Percentiles rank a stretch among this genome's conserved stretches.
These are phyloP conservation scores for Sodiomyces alkalinus DNA, from an alignment of 2,329 filamentous ascomycete genomes.

Conservation along the genomic window DNA sequence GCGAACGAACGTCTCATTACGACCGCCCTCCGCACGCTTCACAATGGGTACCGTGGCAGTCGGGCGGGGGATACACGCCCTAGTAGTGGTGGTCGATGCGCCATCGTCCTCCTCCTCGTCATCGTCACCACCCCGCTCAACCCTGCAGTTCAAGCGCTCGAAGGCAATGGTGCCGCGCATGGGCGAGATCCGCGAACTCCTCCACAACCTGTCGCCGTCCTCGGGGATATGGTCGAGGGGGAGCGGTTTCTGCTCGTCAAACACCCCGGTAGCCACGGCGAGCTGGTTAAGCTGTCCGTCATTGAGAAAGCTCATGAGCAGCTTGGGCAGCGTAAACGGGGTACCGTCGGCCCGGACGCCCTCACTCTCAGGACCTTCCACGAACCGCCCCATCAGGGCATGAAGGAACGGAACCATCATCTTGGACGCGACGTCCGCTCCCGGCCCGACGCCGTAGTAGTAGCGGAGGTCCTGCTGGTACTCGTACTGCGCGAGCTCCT, in stretches of 20 bases:
- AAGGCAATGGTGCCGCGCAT: conserved; percentile 54
- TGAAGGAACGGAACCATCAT: conserved; percentile 49
- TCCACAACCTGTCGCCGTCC: conserved; percentile 34
- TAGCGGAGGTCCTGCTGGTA: conserved; percentile 55
- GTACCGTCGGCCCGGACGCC: conserved; percentile 30
- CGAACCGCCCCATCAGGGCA: conserved; percentile 34
- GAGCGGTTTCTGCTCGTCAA: conserved; percentile 37
- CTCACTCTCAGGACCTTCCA: conserved; percentile 30
- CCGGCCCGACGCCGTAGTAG: conserved; percentile 48
- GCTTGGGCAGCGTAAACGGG: conserved; percentile 33
- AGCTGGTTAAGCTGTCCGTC: conserved; percentile 52
- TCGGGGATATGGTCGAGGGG: conserved; percentile 28
- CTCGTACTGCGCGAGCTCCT: conserved; percentile 48
- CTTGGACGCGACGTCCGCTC: conserved; percentile 33
- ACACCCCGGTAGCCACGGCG: conserved; percentile 42
- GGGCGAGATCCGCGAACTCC: conserved; percentile 38
- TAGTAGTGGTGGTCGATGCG: conserved; percentile 3
- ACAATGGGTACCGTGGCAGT: conserved; percentile 2
- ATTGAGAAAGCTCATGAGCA: conserved; percentile 48
- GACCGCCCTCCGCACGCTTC: conserved; percentile 1
- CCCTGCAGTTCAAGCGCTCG: conserved; percentile 41
- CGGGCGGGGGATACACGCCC: conserved; percentile 4
- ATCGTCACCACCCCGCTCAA: too few relatives aligned
- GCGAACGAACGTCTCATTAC: conserved; percentile 31
- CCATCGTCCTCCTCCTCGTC: conserved; percentile 4